Conservation (phyloP, 2,329 filamentous ascomycete species). For the Verticillium nubilum region DNA sequence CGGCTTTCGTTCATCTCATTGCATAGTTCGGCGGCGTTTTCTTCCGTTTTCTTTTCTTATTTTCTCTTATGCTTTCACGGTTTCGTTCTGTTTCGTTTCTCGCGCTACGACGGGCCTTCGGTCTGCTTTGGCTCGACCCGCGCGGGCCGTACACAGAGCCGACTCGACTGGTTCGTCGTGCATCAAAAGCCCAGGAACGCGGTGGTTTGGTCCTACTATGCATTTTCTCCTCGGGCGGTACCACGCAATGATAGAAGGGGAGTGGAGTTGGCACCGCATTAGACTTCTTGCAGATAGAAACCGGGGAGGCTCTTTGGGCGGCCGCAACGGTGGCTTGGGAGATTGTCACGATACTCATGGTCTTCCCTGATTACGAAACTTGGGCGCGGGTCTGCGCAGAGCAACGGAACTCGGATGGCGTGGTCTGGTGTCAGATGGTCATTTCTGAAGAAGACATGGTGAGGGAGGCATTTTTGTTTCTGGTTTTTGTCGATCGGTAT, state of each 20-base stretch:
- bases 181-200: conserved; percentile 14
- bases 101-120: conserved; percentile 1
- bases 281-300: conserved; percentile 22
- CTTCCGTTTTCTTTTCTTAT: conserved; percentile 3
- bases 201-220: conserved; percentile 14
- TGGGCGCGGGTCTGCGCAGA: neutral
- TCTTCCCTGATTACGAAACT: conserved; percentile 12
- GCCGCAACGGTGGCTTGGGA: conserved; percentile 10
- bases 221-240: conserved; percentile 14
- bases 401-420: conserved; percentile 9
- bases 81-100: conserved; percentile 6
- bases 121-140: conserved; percentile 4
- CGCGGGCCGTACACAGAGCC: neutral
- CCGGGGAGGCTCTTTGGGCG: conserved; percentile 11
- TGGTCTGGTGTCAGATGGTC: conserved; percentile 10
- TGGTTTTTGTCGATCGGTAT: neutral
- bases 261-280: conserved; percentile 23
- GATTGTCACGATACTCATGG: conserved; percentile 15
- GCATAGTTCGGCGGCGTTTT: conserved; percentile 18
- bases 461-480: conserved; percentile 6
- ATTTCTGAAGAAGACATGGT: conserved; percentile 5
- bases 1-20: conserved; percentile 15
- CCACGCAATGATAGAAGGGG: conserved; percentile 17
- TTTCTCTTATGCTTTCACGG: conserved; percentile 6
- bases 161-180: neutral